A percentile compares a stretch with the other conserved stretches of the same genome.
Evolutionary conservation across 2,329 filamentous ascomycete genomes (phyloP).

Genomic region (Anthostomella pinea): DNA sequence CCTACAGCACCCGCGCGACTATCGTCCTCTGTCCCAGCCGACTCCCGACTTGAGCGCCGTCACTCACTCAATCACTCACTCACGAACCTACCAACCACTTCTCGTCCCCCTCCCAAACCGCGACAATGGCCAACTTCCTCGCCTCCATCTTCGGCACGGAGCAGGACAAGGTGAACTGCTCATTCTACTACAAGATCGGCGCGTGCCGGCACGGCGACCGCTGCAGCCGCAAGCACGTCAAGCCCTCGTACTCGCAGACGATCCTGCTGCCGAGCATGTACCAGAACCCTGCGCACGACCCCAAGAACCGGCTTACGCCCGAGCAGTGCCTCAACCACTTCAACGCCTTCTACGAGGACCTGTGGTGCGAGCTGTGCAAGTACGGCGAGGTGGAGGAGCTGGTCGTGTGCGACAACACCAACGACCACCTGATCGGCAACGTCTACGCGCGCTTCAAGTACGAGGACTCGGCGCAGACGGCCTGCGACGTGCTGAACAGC

Average conservation of each 20-base stretch:
- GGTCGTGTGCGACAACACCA: conserved; percentile 99
- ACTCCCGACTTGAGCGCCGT: too few species aligned
- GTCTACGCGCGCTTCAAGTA: conserved; percentile 99
- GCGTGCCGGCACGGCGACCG: conserved; percentile 97
- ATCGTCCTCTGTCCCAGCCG: too few species aligned
- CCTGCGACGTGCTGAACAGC: conserved; percentile 89
- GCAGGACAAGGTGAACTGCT: conserved; percentile 99
- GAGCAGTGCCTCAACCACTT: conserved; percentile 98
- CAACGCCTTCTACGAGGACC: conserved; percentile 99
- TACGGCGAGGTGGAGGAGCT: conserved; percentile 97
- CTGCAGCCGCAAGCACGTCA: conserved; percentile 98
- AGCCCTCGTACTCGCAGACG: conserved; percentile 96
- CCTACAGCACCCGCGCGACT: too few species aligned
- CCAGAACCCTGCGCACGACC: conserved; percentile 97
- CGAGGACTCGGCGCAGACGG: conserved; percentile 90
- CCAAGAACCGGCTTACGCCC: conserved; percentile 94
- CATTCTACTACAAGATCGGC: conserved; percentile 99
- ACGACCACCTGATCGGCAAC: conserved; percentile 98
- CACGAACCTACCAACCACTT: too few species aligned
- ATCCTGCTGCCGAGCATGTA: conserved; percentile 98
- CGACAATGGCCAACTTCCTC: conserved; percentile 88
- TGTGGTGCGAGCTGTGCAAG: conserved; percentile 99
- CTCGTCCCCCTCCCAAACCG: too few species aligned
- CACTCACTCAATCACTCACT: too few species aligned
- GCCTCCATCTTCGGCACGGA: conserved; percentile 99